phyloP scores from a whole-genome alignment of 177 flowering plant species.

The Vitis hybrid region DNA sequence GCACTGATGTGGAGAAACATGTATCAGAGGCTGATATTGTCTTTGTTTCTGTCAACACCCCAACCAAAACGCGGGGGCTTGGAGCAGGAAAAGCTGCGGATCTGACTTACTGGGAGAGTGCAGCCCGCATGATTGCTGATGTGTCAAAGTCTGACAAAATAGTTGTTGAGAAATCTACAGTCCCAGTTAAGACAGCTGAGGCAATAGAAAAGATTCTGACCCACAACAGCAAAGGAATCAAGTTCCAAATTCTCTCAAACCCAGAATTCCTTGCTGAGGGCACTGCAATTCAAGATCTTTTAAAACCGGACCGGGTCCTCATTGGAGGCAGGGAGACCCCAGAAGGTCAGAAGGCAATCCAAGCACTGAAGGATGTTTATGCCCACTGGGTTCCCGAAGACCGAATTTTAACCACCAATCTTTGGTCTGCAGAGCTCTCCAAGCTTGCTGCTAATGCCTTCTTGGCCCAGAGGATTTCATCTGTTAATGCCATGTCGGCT shows the following conservation, averaged over 20 bases:
- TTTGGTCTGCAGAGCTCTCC: constrained; percentile 80
- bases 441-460: constrained; percentile 78
- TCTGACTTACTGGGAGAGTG: constrained; percentile 78
- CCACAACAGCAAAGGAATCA: constrained; percentile 71
- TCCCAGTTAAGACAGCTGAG: constrained; percentile 73
- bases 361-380: constrained; percentile 59
- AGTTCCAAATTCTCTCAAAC: constrained; percentile 66
- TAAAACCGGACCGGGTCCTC: constrained; percentile 68
- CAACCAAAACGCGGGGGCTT: constrained; percentile 68
- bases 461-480: constrained; percentile 73
- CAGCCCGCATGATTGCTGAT: constrained; percentile 79
- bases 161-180: constrained; percentile 76
- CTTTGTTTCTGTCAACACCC: constrained; percentile 71
- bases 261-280: constrained; percentile 79
- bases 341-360: constrained; percentile 57
- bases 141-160: constrained; percentile 71
- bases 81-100: constrained; percentile 83
- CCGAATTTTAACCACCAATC: constrained; percentile 57
- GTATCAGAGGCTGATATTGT: constrained; percentile 69
- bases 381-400: constrained; percentile 75
- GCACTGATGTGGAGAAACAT: constrained; percentile 74
- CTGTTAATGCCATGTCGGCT: constrained; percentile 79
- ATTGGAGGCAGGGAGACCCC: constrained; percentile 81
- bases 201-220: constrained; percentile 71
- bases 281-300: constrained; percentile 63